Evolutionary conservation across 331 rosid species (phyloP).

Genomic region (Cucumis variabilis): DNA sequence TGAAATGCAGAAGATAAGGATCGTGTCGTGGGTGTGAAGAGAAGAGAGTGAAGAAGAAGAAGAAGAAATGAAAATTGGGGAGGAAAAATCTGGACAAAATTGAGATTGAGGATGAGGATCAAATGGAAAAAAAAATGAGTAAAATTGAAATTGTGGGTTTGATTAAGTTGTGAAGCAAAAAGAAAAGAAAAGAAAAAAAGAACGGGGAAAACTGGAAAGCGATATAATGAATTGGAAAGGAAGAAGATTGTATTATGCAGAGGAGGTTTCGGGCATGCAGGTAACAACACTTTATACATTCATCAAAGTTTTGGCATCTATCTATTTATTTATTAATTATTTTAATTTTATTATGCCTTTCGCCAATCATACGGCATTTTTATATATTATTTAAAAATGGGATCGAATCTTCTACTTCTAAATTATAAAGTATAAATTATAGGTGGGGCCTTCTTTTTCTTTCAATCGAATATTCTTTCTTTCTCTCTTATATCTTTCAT

Average conservation of each 20-base stretch:
- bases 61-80: conserved; percentile 4
- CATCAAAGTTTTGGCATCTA: not conserved
- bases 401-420: not conserved
- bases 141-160: not conserved
- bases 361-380: not conserved
- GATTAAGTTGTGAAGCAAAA: not conserved
- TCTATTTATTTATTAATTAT: not conserved
- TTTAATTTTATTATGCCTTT: not conserved
- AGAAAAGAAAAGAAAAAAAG: no score
- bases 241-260: not conserved
- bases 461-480: not conserved
- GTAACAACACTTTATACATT: conserved; percentile 20
- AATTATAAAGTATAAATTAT: no score
- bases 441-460: not conserved
- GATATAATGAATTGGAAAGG: conserved; percentile 5
- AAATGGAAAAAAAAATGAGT: not conserved
- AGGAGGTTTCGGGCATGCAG: conserved; percentile 21
- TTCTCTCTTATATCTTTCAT: not conserved
- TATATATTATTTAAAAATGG: not conserved
- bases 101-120: not conserved
- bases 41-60: not conserved
- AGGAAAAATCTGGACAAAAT: conserved; percentile 33
- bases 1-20: conserved; percentile 3
- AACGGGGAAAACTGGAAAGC: not conserved
- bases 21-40: not conserved